Evolutionary conservation across 495 filamentous ascomycete genomes (phyloP).

Genomic region (Aspergillus steynii): DNA sequence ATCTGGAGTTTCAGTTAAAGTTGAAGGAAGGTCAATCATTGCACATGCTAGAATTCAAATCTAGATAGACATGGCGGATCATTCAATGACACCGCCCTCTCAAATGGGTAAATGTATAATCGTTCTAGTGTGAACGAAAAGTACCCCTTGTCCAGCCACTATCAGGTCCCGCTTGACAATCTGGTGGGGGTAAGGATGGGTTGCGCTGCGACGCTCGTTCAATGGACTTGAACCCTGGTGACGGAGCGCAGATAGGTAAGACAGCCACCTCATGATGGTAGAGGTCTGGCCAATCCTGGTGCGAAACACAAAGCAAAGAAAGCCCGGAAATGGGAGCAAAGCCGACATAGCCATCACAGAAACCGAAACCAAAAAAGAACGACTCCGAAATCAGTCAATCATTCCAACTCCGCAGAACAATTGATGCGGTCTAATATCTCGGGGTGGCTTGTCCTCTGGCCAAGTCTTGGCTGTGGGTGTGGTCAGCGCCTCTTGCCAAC

Average conservation of each 20-base stretch:
- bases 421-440: background rate
- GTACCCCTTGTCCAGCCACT: background rate
- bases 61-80: background rate
- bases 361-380: background rate
- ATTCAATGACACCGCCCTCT: background rate
- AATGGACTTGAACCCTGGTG: background rate
- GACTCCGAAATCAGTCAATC: background rate
- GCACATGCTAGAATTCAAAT: background rate
- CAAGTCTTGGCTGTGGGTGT: background rate
- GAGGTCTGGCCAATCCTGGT: background rate
- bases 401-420: background rate
- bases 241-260: background rate
- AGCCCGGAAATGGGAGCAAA: background rate
- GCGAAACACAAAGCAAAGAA: background rate
- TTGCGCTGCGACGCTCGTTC: background rate
- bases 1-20: no score
- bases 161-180: slow-evolving; percentile 11
- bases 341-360: background rate
- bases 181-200: slow-evolving; percentile 6
- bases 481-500: background rate
- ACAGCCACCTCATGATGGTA: background rate
- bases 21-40: no score
- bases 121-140: background rate
- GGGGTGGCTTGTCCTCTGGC: background rate
- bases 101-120: background rate